Conservation (phyloP, 1,139 yeast genomes). For the Lodderomyces theae region DNA sequence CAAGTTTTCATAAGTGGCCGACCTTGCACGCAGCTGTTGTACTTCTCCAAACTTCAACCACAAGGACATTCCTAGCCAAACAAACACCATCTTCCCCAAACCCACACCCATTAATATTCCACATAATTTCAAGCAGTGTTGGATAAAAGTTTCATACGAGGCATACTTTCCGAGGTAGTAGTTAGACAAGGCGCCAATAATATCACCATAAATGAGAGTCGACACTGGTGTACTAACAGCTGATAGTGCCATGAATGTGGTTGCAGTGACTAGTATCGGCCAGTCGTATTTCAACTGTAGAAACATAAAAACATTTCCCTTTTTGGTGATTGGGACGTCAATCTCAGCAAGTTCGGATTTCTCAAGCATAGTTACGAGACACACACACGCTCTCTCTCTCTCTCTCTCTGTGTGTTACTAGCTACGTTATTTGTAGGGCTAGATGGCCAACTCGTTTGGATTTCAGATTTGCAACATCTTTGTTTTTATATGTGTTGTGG, state of each 20-base stretch:
- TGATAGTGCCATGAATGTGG: slow-evolving; percentile 29
- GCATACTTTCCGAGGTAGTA: slow-evolving; percentile 30
- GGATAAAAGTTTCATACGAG: slow-evolving; percentile 31
- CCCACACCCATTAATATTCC: slow-evolving; percentile 60
- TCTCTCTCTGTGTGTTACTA: too few species aligned
- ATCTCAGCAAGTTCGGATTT: neutral
- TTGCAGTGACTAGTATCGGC: slow-evolving; percentile 22
- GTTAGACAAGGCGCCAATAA: slow-evolving; percentile 51
- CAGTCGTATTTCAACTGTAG: slow-evolving; percentile 21
- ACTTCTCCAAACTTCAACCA: slow-evolving; percentile 78
- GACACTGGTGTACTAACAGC: slow-evolving; percentile 61
- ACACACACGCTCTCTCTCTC: too few species aligned
- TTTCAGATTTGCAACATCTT: too few species aligned
- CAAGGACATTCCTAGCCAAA: slow-evolving; percentile 53
- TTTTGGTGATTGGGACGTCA: slow-evolving; percentile 5
- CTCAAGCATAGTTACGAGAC: neutral
- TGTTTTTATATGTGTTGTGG: too few species aligned
- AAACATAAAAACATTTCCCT: slow-evolving; percentile 28
- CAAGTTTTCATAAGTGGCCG: slow-evolving; percentile 30
- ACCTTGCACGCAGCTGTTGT: slow-evolving; percentile 61
- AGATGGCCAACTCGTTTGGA: too few species aligned
- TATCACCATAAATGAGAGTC: slow-evolving; percentile 63
- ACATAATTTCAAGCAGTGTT: slow-evolving; percentile 45
- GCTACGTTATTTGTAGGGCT: too few species aligned
- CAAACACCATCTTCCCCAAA: slow-evolving; percentile 45